These are phyloP conservation scores for Didymella glomerata DNA, from an alignment of 2,329 filamentous ascomycete species.

Conservation along the genomic window DNA sequence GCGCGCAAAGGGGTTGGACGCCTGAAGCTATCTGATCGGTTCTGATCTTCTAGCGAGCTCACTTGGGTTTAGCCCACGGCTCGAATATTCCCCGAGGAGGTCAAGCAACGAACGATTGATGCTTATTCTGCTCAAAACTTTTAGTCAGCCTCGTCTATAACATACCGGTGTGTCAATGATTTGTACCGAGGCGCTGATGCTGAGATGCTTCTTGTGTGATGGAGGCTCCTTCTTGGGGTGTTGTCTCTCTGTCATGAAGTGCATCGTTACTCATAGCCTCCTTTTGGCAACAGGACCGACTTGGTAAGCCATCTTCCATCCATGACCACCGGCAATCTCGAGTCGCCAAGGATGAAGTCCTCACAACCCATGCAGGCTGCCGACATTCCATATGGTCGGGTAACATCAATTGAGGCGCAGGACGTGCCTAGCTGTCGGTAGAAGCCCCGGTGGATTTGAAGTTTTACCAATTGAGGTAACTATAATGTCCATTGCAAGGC, in stretches of 20 bases:
- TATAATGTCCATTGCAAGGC: background rate
- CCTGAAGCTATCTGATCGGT: background rate
- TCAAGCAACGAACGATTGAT: background rate
- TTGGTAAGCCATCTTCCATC: background rate
- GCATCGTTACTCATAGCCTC: background rate
- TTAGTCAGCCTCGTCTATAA: background rate
- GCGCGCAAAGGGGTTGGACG: slow-evolving; percentile 10
- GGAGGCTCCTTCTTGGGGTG: background rate
- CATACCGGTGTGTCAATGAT: background rate
- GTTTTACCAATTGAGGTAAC: background rate
- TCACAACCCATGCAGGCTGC: background rate
- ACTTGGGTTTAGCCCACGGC: background rate
- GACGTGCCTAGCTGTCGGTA: background rate
- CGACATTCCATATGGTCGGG: background rate
- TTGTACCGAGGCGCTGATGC: background rate
- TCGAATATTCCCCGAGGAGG: background rate
- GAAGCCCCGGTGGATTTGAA: background rate
- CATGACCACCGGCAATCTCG: background rate
- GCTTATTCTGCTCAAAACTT: background rate
- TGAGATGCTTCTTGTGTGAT: background rate
- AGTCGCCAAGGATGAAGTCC: background rate
- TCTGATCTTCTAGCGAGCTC: background rate
- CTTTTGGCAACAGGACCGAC: background rate
- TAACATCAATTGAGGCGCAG: background rate
- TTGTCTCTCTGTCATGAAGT: background rate